Percentiles rank a stretch among this genome's conserved stretches.
Conservation (phyloP, 148 eudicot species). For the Nyssa sinensis region DNA sequence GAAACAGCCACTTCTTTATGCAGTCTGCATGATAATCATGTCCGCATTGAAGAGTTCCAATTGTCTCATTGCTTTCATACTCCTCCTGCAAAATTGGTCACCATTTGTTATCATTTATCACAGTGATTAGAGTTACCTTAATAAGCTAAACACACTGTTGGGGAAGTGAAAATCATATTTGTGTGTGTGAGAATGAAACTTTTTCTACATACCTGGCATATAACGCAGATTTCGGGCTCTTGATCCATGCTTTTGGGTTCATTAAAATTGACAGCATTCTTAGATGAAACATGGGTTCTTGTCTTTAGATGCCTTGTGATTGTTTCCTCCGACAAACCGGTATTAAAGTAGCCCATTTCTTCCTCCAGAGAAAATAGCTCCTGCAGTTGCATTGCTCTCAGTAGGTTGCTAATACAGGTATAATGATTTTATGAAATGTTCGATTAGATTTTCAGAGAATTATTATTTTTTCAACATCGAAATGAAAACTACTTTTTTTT, state of each 20-base stretch:
- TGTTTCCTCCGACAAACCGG: background rate
- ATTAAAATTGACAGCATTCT: too few relatives aligned
- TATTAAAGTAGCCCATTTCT: background rate
- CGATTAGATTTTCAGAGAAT: too few relatives aligned
- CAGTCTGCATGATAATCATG: slow-evolving; percentile 1
- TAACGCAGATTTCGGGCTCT: background rate
- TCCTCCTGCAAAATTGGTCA: background rate
- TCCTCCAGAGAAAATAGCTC: background rate
- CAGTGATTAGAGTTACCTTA: background rate
- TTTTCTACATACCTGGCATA: background rate
- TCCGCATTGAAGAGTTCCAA: background rate
- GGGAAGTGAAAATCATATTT: too few relatives aligned
- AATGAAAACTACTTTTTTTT: too few relatives aligned
- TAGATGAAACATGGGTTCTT: background rate
- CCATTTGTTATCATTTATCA: background rate
- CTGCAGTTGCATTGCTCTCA: background rate
- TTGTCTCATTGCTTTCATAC: background rate
- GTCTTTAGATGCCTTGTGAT: background rate
- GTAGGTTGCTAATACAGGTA: background rate
- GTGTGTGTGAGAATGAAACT: too few relatives aligned
- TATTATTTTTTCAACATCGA: background rate
- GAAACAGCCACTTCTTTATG: background rate
- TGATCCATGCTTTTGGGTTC: background rate
- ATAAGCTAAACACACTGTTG: too few relatives aligned
- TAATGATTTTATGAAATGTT: background rate